A percentile compares a stretch with the other conserved stretches of the same genome.
phyloP scores from a whole-genome alignment of 257 asterid genomes.

The Leptodermis oblonga region DNA sequence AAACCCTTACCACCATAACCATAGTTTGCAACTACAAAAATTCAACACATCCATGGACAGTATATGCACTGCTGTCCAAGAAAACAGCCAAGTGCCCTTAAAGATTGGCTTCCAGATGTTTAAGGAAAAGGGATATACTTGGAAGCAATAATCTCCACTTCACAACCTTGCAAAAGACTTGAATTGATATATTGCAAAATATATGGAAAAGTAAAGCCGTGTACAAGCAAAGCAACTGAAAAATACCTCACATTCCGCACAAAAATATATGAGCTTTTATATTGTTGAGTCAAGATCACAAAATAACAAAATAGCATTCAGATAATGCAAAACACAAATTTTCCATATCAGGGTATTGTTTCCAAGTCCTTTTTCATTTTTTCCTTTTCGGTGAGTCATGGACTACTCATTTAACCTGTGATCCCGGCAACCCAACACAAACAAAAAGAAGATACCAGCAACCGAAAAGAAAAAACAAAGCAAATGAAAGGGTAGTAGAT shows the following conservation, averaged over 20 bases:
- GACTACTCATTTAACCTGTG: background rate
- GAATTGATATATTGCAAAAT: background rate
- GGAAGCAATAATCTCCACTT: background rate
- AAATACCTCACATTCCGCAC: background rate
- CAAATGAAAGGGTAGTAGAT: background rate
- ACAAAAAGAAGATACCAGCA: background rate
- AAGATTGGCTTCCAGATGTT: background rate
- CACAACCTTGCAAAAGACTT: background rate
- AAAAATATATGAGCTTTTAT: background rate
- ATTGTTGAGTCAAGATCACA: background rate
- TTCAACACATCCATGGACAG: background rate
- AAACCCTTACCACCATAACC: too few relatives aligned
- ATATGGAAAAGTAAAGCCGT: background rate
- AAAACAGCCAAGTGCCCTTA: background rate
- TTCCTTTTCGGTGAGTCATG: background rate
- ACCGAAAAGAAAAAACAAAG: background rate
- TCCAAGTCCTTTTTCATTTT: background rate
- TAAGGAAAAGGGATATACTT: background rate
- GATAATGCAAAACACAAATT: background rate
- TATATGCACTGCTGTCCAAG: background rate
- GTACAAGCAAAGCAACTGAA: background rate
- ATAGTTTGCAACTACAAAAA: background rate
- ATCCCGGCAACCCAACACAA: background rate
- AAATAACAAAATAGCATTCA: background rate
- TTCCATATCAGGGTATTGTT: background rate